phyloP scores from a whole-genome alignment of 2,329 filamentous ascomycete genomes.

The Ambrosiella xylebori region DNA sequence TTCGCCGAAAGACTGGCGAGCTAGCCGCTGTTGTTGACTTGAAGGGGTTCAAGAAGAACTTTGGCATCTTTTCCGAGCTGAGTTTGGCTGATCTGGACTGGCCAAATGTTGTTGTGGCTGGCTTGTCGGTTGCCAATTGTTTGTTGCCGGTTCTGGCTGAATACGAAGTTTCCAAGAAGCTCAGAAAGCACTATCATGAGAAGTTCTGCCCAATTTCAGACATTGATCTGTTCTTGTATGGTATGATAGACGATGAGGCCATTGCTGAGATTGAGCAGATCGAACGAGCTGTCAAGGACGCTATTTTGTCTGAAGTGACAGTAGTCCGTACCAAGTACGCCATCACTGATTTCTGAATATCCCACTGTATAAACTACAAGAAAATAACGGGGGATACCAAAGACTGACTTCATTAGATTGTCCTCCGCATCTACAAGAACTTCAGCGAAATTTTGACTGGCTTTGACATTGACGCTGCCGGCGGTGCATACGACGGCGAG shows the following conservation, averaged over 20 bases:
- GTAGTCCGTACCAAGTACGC: conserved; percentile 75
- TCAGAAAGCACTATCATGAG: conserved; percentile 65
- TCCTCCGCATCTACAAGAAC: conserved; percentile 70
- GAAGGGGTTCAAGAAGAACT: conserved; percentile 60
- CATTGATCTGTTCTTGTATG: conserved; percentile 74
- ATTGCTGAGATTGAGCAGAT: conserved; percentile 74
- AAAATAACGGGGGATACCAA: neutral
- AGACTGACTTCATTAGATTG: conserved; percentile 37
- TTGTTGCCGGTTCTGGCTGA: conserved; percentile 52
- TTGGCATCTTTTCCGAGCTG: conserved; percentile 66
- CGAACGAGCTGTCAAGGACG: conserved; percentile 37
- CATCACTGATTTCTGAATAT: conserved; percentile 71
- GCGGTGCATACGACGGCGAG: conserved; percentile 61
- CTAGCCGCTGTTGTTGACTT: conserved; percentile 51
- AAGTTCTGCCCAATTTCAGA: conserved; percentile 69
- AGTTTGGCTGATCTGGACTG: conserved; percentile 61
- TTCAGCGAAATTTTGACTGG: conserved; percentile 72
- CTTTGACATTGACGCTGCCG: conserved; percentile 75
- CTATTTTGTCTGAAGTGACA: conserved; percentile 54
- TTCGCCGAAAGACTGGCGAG: conserved; percentile 44
- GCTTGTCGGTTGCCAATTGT: conserved; percentile 65
- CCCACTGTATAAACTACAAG: conserved; percentile 31
- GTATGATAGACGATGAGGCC: conserved; percentile 57
- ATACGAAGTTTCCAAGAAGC: conserved; percentile 42
- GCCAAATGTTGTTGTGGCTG: conserved; percentile 67